Evolutionary conservation across 129 eudicot species (phyloP).

Genomic region (Rutidosis leptorrhynchoides): DNA sequence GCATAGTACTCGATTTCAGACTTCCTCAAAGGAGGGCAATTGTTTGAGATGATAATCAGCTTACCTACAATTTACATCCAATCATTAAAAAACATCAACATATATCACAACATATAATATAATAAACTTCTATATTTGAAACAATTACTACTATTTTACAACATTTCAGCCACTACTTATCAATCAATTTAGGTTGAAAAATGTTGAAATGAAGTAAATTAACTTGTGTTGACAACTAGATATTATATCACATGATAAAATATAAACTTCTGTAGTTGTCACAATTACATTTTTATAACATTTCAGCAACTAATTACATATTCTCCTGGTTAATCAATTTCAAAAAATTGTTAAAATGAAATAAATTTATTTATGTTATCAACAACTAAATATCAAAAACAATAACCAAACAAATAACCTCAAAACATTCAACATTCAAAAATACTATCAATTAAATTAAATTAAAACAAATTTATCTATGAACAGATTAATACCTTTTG

Average conservation of each 20-base stretch:
- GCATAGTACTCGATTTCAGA: slow-evolving; percentile 79
- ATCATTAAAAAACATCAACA: not conserved
- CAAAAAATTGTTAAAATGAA: too few relatives aligned
- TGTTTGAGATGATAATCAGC: slow-evolving; percentile 52
- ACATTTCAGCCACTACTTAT: too few relatives aligned
- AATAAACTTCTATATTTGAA: too few relatives aligned
- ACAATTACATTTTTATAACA: too few relatives aligned
- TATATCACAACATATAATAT: not conserved
- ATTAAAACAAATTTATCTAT: too few relatives aligned
- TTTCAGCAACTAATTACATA: too few relatives aligned
- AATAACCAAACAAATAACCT: not conserved
- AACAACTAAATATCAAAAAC: not conserved
- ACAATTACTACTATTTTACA: not conserved
- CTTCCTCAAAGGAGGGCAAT: slow-evolving; percentile 69
- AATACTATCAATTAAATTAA: not conserved
- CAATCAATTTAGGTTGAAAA: too few relatives aligned
- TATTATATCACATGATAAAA: too few relatives aligned
- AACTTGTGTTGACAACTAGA: too few relatives aligned
- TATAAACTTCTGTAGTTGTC: too few relatives aligned
- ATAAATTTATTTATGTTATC: not conserved
- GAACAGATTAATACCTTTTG: slow-evolving; percentile 34
- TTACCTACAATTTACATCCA: slow-evolving; percentile 31
- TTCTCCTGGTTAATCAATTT: too few relatives aligned
- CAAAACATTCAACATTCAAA: not conserved
- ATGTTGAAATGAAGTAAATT: too few relatives aligned